Percentiles rank a stretch among this genome's conserved stretches.
Evolutionary conservation across 495 filamentous ascomycete genomes (phyloP).

Genomic region (Penicillium dipodomyicola): DNA sequence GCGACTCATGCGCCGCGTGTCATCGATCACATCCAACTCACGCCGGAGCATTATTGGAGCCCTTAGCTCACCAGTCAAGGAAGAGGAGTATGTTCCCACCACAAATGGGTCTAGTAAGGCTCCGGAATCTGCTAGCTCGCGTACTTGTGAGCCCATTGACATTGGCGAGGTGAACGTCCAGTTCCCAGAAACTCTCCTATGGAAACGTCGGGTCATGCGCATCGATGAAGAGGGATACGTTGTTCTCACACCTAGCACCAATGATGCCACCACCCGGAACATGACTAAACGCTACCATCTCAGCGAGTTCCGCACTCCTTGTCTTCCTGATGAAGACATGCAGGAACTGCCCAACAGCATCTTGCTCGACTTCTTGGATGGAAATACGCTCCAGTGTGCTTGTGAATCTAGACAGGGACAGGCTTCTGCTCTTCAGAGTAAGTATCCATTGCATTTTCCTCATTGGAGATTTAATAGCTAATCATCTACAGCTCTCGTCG

Average conservation of each 20-base stretch:
- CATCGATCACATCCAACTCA: slow-evolving; percentile 59
- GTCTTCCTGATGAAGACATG: slow-evolving; percentile 79
- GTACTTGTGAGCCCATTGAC: slow-evolving; percentile 46
- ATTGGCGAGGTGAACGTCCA: slow-evolving; percentile 91
- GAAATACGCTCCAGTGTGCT: slow-evolving; percentile 80
- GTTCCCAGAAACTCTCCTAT: slow-evolving; percentile 87
- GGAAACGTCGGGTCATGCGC: slow-evolving; percentile 82
- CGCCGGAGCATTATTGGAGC: slow-evolving; percentile 59
- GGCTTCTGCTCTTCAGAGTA: slow-evolving; percentile 62
- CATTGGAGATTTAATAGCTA: neutral
- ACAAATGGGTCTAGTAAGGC: slow-evolving; percentile 38
- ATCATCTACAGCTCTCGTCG: slow-evolving; percentile 27
- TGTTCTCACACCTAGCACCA: slow-evolving; percentile 60
- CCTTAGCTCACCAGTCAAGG: slow-evolving; percentile 57
- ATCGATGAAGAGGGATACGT: slow-evolving; percentile 76
- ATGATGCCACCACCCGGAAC: slow-evolving; percentile 46
- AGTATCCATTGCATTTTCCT: slow-evolving; percentile 28
- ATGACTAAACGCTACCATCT: slow-evolving; percentile 75
- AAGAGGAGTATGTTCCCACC: slow-evolving; percentile 49
- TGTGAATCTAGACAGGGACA: slow-evolving; percentile 78
- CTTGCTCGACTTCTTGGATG: slow-evolving; percentile 76
- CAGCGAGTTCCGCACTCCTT: slow-evolving; percentile 73
- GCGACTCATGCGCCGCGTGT: slow-evolving; percentile 79
- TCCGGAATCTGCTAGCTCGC: slow-evolving; percentile 29
- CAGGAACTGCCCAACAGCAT: slow-evolving; percentile 89